Conservation (phyloP, 768 basidiomycete species). For the Coprinopsis sp. region DNA sequence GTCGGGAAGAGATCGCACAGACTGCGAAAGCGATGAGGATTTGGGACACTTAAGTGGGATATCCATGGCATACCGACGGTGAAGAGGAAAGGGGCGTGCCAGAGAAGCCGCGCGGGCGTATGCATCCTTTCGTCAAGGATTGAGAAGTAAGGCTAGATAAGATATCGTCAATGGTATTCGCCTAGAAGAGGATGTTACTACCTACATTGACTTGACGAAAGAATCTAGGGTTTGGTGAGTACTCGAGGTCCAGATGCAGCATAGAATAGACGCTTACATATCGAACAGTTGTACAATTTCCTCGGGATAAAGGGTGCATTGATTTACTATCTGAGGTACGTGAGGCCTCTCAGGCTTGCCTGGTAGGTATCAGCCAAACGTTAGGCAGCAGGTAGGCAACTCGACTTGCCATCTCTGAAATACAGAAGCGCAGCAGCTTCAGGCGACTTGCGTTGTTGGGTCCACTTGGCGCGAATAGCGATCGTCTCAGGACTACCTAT, state of each 20-base stretch:
- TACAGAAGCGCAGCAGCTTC: slow-evolving; percentile 33
- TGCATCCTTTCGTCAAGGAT: slow-evolving; percentile 55
- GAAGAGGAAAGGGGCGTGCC: slow-evolving; percentile 54
- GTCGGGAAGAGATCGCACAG: slow-evolving; percentile 66
- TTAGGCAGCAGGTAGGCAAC: slow-evolving; percentile 1
- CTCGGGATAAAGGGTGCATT: slow-evolving; percentile 44
- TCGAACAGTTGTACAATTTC: slow-evolving; percentile 49
- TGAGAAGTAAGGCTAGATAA: slow-evolving; percentile 48
- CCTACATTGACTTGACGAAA: slow-evolving; percentile 51
- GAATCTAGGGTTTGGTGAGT: slow-evolving; percentile 30
- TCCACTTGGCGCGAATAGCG: slow-evolving; percentile 17
- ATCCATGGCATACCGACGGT: slow-evolving; percentile 44
- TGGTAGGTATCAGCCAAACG: slow-evolving; percentile 10
- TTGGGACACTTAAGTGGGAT: slow-evolving; percentile 1
- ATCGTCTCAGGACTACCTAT: slow-evolving; percentile 1
- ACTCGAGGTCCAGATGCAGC: neutral
- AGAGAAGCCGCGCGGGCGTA: slow-evolving; percentile 47
- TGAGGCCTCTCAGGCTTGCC: slow-evolving; percentile 18
- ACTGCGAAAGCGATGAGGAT: slow-evolving; percentile 31
- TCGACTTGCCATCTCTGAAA: slow-evolving; percentile 29
- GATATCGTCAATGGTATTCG: slow-evolving; percentile 23
- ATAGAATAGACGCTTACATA: slow-evolving; percentile 34
- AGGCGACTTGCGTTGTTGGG: slow-evolving; percentile 28
- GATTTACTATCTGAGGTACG: slow-evolving; percentile 43
- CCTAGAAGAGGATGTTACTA: neutral